These are phyloP conservation scores for Dioscorea dumetorum DNA, from an alignment of 106 monocot genomes.

Conservation along the genomic window DNA sequence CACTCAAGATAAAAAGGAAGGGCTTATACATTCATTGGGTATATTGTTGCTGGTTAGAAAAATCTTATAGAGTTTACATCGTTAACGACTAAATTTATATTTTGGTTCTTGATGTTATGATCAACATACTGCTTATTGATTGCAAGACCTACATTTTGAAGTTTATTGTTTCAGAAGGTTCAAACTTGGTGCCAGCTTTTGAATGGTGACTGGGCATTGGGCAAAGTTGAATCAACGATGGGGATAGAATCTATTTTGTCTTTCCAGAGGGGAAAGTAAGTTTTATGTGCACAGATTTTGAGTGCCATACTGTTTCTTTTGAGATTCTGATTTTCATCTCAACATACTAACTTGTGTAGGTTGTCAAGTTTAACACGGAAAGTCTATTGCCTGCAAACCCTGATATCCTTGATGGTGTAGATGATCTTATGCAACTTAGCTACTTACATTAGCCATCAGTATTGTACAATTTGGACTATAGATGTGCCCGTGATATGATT, in stretches of 20 bases:
- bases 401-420: conserved; percentile 88
- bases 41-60: too few relatives aligned
- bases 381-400: conserved; percentile 83
- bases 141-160: conserved; percentile 33
- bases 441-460: conserved; percentile 96
- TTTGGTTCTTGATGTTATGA: background rate
- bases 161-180: conserved; percentile 59
- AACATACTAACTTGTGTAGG: conserved; percentile 27
- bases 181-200: conserved; percentile 77
- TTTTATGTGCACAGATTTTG: background rate
- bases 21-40: too few relatives aligned
- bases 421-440: conserved; percentile 98
- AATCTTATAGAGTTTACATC: too few relatives aligned
- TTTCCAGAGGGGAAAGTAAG: conserved; percentile 65
- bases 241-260: conserved; percentile 58
- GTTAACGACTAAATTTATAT: background rate
- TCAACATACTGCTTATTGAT: conserved; percentile 18
- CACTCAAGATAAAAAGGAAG: too few relatives aligned
- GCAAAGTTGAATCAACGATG: conserved; percentile 57
- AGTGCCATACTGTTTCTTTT: background rate
- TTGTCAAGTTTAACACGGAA: conserved; percentile 53
- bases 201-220: conserved; percentile 81
- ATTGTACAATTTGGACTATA: conserved; percentile 77
- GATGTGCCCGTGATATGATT: conserved; percentile 79
- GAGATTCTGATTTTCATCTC: background rate